A percentile compares a stretch with the other conserved stretches of the same genome.
Evolutionary conservation across 805 yeast genomes (phyloP).

Genomic region (Kregervanrija fluxuum): DNA sequence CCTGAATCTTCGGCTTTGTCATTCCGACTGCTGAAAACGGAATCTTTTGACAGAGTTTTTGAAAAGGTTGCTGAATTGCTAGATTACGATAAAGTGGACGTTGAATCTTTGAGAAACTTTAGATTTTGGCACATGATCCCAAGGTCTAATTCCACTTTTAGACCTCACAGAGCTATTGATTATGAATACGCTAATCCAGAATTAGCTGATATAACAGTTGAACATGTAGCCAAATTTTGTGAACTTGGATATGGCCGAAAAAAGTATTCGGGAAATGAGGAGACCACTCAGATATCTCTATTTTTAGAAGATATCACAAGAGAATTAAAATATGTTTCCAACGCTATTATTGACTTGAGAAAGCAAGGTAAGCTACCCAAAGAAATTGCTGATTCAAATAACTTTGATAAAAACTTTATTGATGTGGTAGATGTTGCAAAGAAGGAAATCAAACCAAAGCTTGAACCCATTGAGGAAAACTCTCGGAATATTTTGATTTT

Average conservation of each 20-base stretch:
- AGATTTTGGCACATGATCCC: constrained; percentile 60
- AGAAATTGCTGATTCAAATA: not conserved
- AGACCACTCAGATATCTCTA: constrained; percentile 39
- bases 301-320: constrained; percentile 56
- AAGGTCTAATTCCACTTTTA: constrained; percentile 63
- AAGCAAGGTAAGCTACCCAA: constrained; percentile 5
- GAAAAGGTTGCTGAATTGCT: constrained; percentile 40
- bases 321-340: constrained; percentile 31
- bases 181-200: constrained; percentile 19
- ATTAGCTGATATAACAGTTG: constrained; percentile 35
- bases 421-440: not conserved
- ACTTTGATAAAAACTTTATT: constrained; percentile 7
- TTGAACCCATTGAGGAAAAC: constrained; percentile 17
- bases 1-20: constrained; percentile 40
- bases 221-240: constrained; percentile 38
- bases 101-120: constrained; percentile 23
- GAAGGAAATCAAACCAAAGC: constrained; percentile 8
- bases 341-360: constrained; percentile 13
- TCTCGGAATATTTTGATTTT: constrained; percentile 34
- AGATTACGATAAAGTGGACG: constrained; percentile 24
- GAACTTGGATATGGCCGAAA: constrained; percentile 22
- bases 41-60: constrained; percentile 43
- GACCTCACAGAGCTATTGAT: constrained; percentile 46
- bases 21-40: constrained; percentile 50
- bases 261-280: constrained; percentile 31